phyloP scores from a whole-genome alignment of 352 stramenopile species.

The Pythium scleroteichum region DNA sequence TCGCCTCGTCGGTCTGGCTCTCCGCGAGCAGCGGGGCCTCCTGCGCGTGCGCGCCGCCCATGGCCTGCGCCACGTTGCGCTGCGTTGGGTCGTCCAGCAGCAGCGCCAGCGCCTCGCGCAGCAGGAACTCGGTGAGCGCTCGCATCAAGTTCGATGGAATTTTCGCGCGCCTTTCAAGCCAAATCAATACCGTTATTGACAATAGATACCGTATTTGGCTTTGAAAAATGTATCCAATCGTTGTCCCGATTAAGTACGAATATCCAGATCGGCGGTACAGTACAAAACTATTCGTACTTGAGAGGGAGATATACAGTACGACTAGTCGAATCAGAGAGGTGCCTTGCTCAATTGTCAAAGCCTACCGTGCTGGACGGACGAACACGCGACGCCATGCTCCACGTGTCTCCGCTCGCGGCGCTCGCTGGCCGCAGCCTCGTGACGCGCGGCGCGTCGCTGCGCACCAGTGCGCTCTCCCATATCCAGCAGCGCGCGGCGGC shows the following conservation, averaged over 20 bases:
- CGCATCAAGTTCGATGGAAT: constrained; percentile 21
- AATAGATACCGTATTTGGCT: not conserved
- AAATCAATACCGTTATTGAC: not conserved
- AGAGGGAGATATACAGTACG: no score
- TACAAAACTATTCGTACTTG: no score
- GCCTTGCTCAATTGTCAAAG: no score
- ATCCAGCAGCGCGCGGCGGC: constrained; percentile 31
- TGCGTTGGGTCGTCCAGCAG: constrained; percentile 36
- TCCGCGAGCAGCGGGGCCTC: constrained; percentile 26
- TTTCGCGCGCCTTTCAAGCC: constrained; percentile 5
- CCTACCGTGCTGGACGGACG: not conserved
- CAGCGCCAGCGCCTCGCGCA: constrained; percentile 55
- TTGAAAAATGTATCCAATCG: not conserved
- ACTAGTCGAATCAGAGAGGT: no score
- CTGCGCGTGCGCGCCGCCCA: constrained; percentile 14
- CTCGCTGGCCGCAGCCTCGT: constrained; percentile 1
- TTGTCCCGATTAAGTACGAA: no score
- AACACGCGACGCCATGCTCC: constrained; percentile 4
- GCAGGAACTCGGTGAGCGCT: constrained; percentile 49
- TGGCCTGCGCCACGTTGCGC: constrained; percentile 15
- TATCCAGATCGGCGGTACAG: no score
- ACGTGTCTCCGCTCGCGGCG: constrained; percentile 7
- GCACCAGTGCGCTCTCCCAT: constrained; percentile 12
- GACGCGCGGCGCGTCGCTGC: constrained; percentile 9
- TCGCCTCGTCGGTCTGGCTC: constrained; percentile 39